A percentile compares a stretch with the other conserved stretches of the same genome.
These are phyloP conservation scores for Xerocomus amazonicus DNA, from an alignment of 1,284 basidiomycete genomes.

Conservation along the genomic window DNA sequence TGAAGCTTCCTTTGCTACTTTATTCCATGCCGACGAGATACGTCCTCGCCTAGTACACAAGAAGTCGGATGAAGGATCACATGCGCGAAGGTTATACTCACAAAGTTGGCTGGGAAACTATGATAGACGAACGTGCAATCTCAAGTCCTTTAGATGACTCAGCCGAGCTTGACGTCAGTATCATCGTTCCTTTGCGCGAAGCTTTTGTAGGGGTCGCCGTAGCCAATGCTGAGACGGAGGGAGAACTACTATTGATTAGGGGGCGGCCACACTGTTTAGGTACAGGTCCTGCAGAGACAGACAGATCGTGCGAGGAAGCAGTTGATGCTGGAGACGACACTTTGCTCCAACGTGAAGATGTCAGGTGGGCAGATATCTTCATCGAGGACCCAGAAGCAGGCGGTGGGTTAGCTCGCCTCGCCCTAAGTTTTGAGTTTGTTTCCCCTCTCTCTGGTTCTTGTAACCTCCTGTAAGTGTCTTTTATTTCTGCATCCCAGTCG, in stretches of 20 bases:
- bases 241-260: constrained; percentile 7
- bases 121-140: constrained; percentile 7
- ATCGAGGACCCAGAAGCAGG: constrained; percentile 10
- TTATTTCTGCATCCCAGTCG: constrained; percentile 31
- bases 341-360: constrained; percentile 8
- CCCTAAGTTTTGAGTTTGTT: constrained; percentile 23
- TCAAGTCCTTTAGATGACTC: constrained; percentile 11
- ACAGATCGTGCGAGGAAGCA: constrained; percentile 15
- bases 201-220: neutral
- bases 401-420: constrained; percentile 15
- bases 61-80: constrained; percentile 2
- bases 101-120: constrained; percentile 25
- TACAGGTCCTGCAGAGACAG: constrained; percentile 12
- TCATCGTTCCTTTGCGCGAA: constrained; percentile 9
- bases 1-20: constrained; percentile 30
- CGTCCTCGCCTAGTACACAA: constrained; percentile 23
- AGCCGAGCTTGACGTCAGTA: constrained; percentile 12
- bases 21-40: constrained; percentile 42
- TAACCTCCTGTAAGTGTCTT: constrained; percentile 12
- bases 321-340: constrained; percentile 16
- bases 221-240: constrained; percentile 10
- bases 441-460: constrained; percentile 31
- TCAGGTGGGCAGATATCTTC: neutral
- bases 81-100: constrained; percentile 10
- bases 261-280: constrained; percentile 12